Conservation (phyloP, 2,329 filamentous ascomycete genomes). For the Nemania sp. region DNA sequence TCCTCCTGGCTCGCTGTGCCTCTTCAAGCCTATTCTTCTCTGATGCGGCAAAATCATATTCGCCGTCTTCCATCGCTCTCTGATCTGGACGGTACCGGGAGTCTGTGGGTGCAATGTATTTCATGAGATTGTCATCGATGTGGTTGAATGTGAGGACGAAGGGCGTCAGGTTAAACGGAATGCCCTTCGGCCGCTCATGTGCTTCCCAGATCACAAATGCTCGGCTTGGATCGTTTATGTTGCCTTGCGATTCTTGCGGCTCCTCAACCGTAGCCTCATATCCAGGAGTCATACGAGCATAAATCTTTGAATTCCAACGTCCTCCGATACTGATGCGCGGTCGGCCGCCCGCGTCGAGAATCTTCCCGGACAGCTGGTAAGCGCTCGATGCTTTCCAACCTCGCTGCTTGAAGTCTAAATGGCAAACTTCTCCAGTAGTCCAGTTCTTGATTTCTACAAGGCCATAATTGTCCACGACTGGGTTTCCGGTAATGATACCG, state of each 20-base stretch:
- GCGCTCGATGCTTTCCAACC: constrained; percentile 95
- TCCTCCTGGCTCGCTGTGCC: constrained; percentile 77
- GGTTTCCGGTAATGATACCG: constrained; percentile 95
- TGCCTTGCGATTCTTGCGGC: constrained; percentile 54
- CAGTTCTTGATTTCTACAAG: constrained; percentile 97
- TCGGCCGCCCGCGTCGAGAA: constrained; percentile 76
- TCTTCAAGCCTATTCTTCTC: constrained; percentile 97
- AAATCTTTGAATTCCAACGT: constrained; percentile 96
- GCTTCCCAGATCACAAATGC: constrained; percentile 94
- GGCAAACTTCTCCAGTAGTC: constrained; percentile 89
- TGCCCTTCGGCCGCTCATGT: constrained; percentile 75
- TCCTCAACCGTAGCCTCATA: constrained; percentile 76
- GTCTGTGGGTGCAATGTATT: constrained; percentile 86
- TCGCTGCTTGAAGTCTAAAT: constrained; percentile 89
- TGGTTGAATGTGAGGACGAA: constrained; percentile 96
- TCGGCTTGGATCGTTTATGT: constrained; percentile 66
- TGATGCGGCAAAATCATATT: constrained; percentile 87
- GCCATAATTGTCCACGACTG: constrained; percentile 96
- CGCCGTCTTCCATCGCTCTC: constrained; percentile 97
- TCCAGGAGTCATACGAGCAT: constrained; percentile 88
- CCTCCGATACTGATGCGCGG: constrained; percentile 90
- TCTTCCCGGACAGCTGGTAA: constrained; percentile 85
- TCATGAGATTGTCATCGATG: constrained; percentile 76
- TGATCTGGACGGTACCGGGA: constrained; percentile 93
- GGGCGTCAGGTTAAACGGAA: constrained; percentile 96